A percentile compares a stretch with the other conserved stretches of the same genome.
phyloP scores from a whole-genome alignment of 2,329 filamentous ascomycete genomes.

The Penicillium sp. region DNA sequence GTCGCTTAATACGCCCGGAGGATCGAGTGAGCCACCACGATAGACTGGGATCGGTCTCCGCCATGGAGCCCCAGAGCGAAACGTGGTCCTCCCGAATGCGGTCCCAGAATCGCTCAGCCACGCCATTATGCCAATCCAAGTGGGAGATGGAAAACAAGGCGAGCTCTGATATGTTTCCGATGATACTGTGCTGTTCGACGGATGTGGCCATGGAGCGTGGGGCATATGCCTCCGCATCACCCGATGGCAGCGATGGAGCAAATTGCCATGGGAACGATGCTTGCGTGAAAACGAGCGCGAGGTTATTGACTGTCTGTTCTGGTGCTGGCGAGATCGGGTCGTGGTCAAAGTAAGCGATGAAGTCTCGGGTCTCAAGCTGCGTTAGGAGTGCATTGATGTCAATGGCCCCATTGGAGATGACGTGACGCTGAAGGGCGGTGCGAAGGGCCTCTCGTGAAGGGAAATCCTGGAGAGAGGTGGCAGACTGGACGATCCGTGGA shows the following conservation, averaged over 20 bases:
- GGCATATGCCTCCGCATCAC: not conserved
- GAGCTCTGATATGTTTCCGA: not conserved
- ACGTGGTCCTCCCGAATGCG: not conserved
- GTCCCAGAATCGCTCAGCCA: not conserved
- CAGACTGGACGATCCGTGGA: not conserved
- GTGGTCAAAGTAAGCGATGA: not conserved
- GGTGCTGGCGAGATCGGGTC: not conserved
- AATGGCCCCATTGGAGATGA: not conserved
- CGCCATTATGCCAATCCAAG: not conserved
- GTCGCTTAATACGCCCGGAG: not conserved
- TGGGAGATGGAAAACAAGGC: not conserved
- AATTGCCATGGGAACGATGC: not conserved
- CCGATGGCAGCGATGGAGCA: not conserved
- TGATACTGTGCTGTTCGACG: not conserved
- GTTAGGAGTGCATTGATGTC: not conserved
- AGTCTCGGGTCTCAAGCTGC: not conserved
- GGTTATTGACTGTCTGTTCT: not conserved
- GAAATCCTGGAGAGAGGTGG: not conserved
- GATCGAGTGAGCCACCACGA: slow-evolving; percentile 2
- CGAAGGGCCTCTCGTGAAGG: not conserved
- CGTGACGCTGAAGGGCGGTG: not conserved
- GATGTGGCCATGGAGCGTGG: not conserved
- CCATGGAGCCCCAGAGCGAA: not conserved
- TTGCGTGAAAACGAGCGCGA: not conserved
- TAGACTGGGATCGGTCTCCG: slow-evolving; percentile 1